Evolutionary conservation across 2,329 filamentous ascomycete species (phyloP).

Genomic region (Aspergillus flavus): DNA sequence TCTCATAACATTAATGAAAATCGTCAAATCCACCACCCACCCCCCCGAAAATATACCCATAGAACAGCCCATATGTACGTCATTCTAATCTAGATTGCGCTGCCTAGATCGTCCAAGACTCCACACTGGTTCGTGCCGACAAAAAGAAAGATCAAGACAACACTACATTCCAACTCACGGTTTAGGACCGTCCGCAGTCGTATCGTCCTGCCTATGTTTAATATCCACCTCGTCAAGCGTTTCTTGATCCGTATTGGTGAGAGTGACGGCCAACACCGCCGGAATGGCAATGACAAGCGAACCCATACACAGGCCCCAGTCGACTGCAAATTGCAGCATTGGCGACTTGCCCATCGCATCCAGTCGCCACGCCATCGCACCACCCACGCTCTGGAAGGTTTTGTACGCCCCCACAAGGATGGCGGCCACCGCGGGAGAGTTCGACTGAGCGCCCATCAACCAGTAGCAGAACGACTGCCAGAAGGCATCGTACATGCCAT

Average conservation of each 20-base stretch:
- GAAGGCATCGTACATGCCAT: slow-evolving; percentile 68
- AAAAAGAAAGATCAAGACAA: neutral
- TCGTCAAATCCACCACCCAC: neutral
- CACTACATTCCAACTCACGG: neutral
- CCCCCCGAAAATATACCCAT: neutral
- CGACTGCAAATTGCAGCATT: slow-evolving; percentile 50
- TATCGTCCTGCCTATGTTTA: neutral
- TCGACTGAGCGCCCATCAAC: slow-evolving; percentile 53
- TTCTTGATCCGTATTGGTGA: neutral
- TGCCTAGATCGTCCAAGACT: neutral
- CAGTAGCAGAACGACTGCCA: slow-evolving; percentile 70
- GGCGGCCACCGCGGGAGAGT: slow-evolving; percentile 45
- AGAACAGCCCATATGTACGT: neutral
- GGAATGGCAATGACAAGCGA: slow-evolving; percentile 48
- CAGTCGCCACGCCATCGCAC: slow-evolving; percentile 52
- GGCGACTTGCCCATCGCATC: slow-evolving; percentile 40
- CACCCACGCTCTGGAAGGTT: slow-evolving; percentile 48
- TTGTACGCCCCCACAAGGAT: slow-evolving; percentile 53
- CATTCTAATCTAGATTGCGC: neutral
- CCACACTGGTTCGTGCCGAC: neutral
- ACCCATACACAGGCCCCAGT: slow-evolving; percentile 52
- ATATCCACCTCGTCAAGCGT: neutral
- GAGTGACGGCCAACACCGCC: slow-evolving; percentile 45
- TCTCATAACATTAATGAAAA: neutral
- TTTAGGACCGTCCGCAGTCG: neutral